Evolutionary conservation across 306 rosid genomes (phyloP).

Genomic region (Betula pendula): DNA sequence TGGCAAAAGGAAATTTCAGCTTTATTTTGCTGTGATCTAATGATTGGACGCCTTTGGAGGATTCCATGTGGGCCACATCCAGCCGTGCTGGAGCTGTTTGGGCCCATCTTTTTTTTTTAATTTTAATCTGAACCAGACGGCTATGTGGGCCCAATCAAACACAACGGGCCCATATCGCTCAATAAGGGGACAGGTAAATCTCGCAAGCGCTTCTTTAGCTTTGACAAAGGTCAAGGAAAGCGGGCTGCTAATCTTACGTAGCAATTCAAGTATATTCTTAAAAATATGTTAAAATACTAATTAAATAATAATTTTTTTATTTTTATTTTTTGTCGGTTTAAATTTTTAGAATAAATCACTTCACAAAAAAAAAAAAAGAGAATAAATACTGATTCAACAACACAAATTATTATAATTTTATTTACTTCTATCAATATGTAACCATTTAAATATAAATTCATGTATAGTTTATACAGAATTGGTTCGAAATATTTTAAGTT

Average conservation of each 20-base stretch:
- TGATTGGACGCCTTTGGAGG: conserved; percentile 26
- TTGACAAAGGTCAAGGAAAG: not conserved
- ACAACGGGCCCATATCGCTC: not conserved
- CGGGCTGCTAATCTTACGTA: not conserved
- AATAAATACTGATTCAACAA: too few species aligned
- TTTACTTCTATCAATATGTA: too few species aligned
- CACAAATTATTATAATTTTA: too few species aligned
- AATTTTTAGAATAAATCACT: too few species aligned
- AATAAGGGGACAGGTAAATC: not conserved
- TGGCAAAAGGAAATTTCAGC: conserved; percentile 32
- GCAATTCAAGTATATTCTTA: not conserved
- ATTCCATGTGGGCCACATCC: conserved; percentile 46
- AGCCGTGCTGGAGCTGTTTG: conserved; percentile 36
- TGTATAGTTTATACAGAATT: too few species aligned
- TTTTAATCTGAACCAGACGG: conserved; percentile 8
- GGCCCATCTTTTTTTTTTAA: not conserved
- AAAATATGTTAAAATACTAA: too few species aligned
- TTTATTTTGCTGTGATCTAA: conserved; percentile 11
- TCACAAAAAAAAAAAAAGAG: too few species aligned
- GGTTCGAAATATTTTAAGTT: too few species aligned
- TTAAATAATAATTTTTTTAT: too few species aligned
- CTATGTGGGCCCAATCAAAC: conserved; percentile 8
- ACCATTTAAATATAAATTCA: too few species aligned
- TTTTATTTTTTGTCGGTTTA: too few species aligned
- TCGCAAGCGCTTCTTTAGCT: not conserved